These are phyloP conservation scores for Vicia villosa DNA, from an alignment of 306 rosid species.

Conservation along the genomic window DNA sequence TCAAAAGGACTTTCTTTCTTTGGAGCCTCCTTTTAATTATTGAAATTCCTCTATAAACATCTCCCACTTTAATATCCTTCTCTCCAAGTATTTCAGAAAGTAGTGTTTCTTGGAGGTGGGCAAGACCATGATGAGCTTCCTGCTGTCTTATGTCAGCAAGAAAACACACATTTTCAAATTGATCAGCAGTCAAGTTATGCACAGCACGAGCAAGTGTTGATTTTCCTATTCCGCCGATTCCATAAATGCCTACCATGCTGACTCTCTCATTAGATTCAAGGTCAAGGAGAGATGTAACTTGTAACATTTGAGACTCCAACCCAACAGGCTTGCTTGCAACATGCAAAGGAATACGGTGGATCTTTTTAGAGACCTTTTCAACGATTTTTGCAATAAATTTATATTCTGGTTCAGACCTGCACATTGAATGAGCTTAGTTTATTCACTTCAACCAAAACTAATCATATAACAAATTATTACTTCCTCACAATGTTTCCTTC, in stretches of 20 bases:
- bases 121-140: background rate
- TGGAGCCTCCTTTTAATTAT: slow-evolving; percentile 1
- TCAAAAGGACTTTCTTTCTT: slow-evolving; percentile 15
- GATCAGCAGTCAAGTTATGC: background rate
- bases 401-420: background rate
- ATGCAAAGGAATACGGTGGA: background rate
- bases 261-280: background rate
- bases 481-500: background rate
- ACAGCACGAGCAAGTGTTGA: slow-evolving; percentile 24
- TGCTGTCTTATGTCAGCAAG: background rate
- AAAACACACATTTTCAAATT: slow-evolving; percentile 5
- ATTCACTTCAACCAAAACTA: background rate
- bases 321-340: slow-evolving; percentile 9
- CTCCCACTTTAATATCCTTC: slow-evolving; percentile 19
- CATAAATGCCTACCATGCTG: slow-evolving; percentile 2
- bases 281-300: background rate
- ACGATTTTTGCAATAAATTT: background rate
- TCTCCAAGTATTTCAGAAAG: background rate
- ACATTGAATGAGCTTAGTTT: background rate
- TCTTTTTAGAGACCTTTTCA: background rate
- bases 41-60: slow-evolving; percentile 6
- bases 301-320: background rate
- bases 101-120: background rate
- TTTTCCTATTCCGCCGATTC: slow-evolving; percentile 6
- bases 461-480: background rate